phyloP scores from a whole-genome alignment of 345 rosid genomes.

The Punica granatum region DNA sequence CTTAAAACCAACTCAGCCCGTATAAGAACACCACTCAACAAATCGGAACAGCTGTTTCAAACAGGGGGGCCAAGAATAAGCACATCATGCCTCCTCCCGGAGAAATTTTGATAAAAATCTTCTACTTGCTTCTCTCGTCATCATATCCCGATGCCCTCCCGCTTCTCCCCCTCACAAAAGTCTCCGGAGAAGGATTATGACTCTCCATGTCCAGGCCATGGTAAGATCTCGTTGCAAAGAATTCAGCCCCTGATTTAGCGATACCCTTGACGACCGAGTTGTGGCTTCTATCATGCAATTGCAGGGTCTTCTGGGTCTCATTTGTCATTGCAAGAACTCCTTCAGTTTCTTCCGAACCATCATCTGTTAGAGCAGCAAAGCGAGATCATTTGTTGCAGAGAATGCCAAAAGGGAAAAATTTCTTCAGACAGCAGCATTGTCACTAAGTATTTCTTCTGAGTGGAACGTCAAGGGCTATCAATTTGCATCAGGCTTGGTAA shows the following conservation, averaged over 20 bases:
- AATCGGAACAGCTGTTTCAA: too few species aligned
- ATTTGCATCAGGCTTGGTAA: not conserved
- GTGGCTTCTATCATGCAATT: constrained; percentile 37
- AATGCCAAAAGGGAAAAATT: too few species aligned
- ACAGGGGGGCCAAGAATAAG: too few species aligned
- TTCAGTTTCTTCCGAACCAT: constrained; percentile 24
- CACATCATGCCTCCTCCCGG: not conserved
- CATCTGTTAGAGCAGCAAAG: constrained; percentile 22
- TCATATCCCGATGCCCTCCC: constrained; percentile 67
- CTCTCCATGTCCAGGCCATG: constrained; percentile 61
- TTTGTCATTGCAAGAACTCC: constrained; percentile 56
- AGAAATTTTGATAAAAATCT: not conserved
- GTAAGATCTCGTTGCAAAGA: constrained; percentile 52
- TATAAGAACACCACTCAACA: too few species aligned
- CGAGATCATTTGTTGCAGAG: not conserved
- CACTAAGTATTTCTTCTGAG: not conserved
- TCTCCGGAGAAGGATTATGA: constrained; percentile 41
- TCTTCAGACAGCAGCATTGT: too few species aligned
- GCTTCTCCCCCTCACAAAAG: constrained; percentile 56
- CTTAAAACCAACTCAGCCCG: too few species aligned
- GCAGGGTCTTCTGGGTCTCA: constrained; percentile 58
- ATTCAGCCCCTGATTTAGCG: constrained; percentile 76
- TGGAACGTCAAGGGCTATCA: not conserved
- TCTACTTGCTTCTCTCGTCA: constrained; percentile 28
- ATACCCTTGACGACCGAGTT: constrained; percentile 38